phyloP scores from a whole-genome alignment of 352 stramenopile genomes.

The Pythium phragmiticola region DNA sequence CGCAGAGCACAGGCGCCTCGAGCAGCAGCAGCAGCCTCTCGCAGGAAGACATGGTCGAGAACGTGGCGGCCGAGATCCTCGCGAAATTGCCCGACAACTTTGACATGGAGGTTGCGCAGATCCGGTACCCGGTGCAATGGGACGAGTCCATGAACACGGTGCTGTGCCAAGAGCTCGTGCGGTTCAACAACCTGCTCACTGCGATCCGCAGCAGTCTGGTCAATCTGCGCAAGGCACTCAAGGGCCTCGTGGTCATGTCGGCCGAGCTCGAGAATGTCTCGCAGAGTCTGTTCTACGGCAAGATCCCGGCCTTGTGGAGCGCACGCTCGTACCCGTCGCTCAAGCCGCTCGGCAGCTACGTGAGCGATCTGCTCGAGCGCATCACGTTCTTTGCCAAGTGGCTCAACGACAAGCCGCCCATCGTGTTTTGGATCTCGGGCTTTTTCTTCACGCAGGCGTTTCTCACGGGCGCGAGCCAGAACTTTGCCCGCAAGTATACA shows the following conservation, averaged over 20 bases:
- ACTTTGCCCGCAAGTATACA: conserved; percentile 87
- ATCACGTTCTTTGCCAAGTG: conserved; percentile 70
- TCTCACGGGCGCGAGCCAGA: conserved; percentile 92
- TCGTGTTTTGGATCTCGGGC: conserved; percentile 89
- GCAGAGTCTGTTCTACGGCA: conserved; percentile 86
- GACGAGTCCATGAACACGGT: conserved; percentile 96
- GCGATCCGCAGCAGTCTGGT: conserved; percentile 71
- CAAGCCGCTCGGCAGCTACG: conserved; percentile 87
- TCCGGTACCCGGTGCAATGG: conserved; percentile 89
- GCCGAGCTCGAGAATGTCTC: conserved; percentile 84
- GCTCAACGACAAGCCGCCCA: conserved; percentile 71
- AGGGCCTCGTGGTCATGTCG: conserved; percentile 86
- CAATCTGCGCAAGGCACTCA: conserved; percentile 67
- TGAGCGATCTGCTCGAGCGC: conserved; percentile 85
- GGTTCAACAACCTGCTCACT: conserved; percentile 77
- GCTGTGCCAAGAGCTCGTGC: conserved; percentile 83
- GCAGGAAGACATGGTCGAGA: conserved; percentile 74
- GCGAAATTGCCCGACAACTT: conserved; percentile 56
- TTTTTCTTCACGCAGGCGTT: conserved; percentile 94
- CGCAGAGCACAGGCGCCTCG: conserved; percentile 56
- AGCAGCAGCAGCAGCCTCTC: conserved; percentile 48
- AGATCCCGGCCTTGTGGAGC: conserved; percentile 87
- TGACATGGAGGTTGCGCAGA: conserved; percentile 75
- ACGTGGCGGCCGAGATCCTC: conserved; percentile 71
- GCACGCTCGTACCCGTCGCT: conserved; percentile 88